A percentile compares a stretch with the other conserved stretches of the same genome.
phyloP scores from a whole-genome alignment of 208 protist genomes.

The Perkinsela sp. region DNA sequence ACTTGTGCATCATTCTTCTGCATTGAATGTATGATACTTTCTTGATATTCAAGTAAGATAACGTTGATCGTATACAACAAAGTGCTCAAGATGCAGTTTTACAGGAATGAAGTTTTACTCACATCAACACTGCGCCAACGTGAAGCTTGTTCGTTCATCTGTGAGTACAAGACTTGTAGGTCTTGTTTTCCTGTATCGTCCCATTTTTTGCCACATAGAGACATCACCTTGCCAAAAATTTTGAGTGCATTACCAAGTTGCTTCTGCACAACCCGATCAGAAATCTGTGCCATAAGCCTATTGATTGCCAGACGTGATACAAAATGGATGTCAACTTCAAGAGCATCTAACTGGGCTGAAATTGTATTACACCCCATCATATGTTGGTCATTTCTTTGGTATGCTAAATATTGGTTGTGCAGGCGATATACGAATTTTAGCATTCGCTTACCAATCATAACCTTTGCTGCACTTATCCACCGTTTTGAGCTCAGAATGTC shows the following conservation, averaged over 20 bases:
- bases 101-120: not conserved
- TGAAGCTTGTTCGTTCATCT: not conserved
- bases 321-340: not conserved
- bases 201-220: not conserved
- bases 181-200: not conserved
- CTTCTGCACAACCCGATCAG: not conserved
- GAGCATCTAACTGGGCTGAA: not conserved
- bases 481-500: not conserved
- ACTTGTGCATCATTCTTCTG: too few species aligned
- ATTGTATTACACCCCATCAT: not conserved
- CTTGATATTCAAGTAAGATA: too few species aligned
- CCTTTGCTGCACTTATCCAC: not conserved
- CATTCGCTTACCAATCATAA: not conserved
- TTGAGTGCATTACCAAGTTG: not conserved
- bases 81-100: too few species aligned
- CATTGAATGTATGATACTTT: too few species aligned
- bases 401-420: not conserved
- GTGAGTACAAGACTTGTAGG: not conserved
- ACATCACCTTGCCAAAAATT: not conserved
- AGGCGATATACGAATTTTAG: not conserved
- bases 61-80: too few species aligned
- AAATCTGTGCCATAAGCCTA: not conserved
- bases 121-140: not conserved
- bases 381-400: not conserved
- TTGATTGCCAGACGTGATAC: not conserved